Evolutionary conservation across 345 rosid genomes (phyloP).

Genomic region (Arabidopsis suecica): DNA sequence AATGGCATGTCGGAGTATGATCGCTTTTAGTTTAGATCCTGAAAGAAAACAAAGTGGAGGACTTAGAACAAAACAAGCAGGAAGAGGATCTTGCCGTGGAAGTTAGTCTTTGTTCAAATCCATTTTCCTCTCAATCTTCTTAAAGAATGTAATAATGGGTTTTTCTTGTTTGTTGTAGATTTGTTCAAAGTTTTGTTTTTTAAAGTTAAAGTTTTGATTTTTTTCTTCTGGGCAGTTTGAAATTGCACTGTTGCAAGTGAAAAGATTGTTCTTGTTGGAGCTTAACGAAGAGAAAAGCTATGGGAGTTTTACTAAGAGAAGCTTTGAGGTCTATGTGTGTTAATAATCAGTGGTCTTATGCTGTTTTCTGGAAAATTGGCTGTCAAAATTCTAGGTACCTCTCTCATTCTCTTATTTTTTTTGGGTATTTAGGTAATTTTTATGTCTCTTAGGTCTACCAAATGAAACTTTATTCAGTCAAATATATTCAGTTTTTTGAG

Average conservation of each 20-base stretch:
- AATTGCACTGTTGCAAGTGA: constrained; percentile 42
- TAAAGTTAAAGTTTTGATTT: constrained; percentile 17
- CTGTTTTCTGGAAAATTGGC: constrained; percentile 97
- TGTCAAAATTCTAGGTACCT: constrained; percentile 82
- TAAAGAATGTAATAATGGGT: constrained; percentile 43
- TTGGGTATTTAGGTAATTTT: constrained; percentile 21
- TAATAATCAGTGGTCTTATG: constrained; percentile 79
- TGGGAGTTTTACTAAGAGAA: constrained; percentile 81
- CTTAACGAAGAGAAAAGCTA: constrained; percentile 38
- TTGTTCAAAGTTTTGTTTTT: neutral
- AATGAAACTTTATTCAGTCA: constrained; percentile 12
- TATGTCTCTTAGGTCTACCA: constrained; percentile 4
- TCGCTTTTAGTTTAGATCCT: constrained; percentile 82
- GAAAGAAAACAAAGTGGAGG: constrained; percentile 93
- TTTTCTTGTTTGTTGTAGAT: constrained; percentile 6
- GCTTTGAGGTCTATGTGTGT: constrained; percentile 80
- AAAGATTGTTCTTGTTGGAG: constrained; percentile 18
- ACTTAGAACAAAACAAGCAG: constrained; percentile 95
- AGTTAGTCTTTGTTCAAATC: constrained; percentile 64
- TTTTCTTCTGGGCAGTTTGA: constrained; percentile 22
- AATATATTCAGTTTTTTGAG: neutral
- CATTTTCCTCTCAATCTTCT: constrained; percentile 30
- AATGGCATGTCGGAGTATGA: constrained; percentile 75
- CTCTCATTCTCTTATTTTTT: neutral
- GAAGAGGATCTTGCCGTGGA: constrained; percentile 98